Conservation (phyloP, 208 protist species). For the Phytomonas sp. region DNA sequence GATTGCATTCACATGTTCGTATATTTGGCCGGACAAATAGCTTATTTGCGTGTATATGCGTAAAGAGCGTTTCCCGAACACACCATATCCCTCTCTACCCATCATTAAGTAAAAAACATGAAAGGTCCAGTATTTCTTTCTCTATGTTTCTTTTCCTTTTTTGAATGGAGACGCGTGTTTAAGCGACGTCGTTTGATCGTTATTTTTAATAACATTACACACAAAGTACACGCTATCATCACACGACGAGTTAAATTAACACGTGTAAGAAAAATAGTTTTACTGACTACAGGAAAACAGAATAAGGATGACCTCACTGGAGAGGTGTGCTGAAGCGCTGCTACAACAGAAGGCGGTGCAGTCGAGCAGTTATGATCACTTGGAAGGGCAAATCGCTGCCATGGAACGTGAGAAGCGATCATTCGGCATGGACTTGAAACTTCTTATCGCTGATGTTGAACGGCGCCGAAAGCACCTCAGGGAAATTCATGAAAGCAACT, state of each 20-base stretch:
- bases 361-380: conserved; percentile 47
- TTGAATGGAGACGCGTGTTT: neutral
- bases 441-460: conserved; percentile 45
- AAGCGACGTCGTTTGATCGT: neutral
- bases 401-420: conserved; percentile 41
- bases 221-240: neutral
- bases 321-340: conserved; percentile 60
- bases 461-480: conserved; percentile 38
- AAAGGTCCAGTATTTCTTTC: neutral
- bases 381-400: conserved; percentile 51
- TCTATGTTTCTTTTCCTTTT: conserved; percentile 5
- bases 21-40: neutral
- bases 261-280: neutral
- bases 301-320: conserved; percentile 35
- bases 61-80: neutral
- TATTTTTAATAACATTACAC: neutral
- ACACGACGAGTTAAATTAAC: neutral
- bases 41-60: neutral
- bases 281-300: neutral
- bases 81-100: neutral
- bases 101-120: neutral
- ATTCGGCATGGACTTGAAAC: conserved; percentile 32
- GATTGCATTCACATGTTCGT: neutral
- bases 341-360: conserved; percentile 71
- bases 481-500: conserved; percentile 34